A percentile compares a stretch with the other conserved stretches of the same genome.
These are phyloP conservation scores for Cercospora brassicicola DNA, from an alignment of 2,329 filamentous ascomycete species.

Conservation along the genomic window DNA sequence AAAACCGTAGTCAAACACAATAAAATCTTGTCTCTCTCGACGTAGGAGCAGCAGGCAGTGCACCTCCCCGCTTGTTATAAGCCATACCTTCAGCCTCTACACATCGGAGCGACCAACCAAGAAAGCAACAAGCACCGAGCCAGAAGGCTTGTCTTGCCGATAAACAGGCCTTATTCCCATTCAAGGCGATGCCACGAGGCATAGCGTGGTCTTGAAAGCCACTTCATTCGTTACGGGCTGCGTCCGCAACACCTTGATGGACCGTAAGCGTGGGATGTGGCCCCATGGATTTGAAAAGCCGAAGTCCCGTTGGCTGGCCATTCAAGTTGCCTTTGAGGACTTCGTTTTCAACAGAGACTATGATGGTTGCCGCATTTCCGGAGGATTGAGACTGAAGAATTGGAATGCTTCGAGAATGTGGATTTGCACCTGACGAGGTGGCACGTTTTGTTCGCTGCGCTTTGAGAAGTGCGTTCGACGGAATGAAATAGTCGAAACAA, in stretches of 20 bases:
- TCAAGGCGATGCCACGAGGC: slow-evolving; percentile 19
- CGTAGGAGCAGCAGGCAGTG: not conserved
- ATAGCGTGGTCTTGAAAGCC: slow-evolving; percentile 12
- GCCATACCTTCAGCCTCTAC: not conserved
- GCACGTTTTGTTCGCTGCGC: not conserved
- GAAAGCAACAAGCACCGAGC: slow-evolving; percentile 1
- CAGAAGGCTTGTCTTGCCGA: not conserved
- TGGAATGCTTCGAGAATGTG: not conserved
- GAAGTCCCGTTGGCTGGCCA: slow-evolving; percentile 10
- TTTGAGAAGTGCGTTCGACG: not conserved
- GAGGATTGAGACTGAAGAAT: not conserved
- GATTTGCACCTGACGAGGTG: too few species aligned
- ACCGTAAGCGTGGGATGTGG: not conserved
- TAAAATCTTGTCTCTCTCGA: not conserved
- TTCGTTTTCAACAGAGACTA: not conserved
- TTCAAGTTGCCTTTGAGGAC: slow-evolving; percentile 2
- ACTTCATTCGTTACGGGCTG: slow-evolving; percentile 13
- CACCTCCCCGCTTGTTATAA: not conserved
- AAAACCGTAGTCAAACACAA: not conserved
- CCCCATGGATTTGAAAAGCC: not conserved
- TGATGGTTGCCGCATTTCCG: not conserved
- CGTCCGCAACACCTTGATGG: slow-evolving; percentile 29
- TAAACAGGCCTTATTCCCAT: not conserved
- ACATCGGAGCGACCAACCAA: not conserved
- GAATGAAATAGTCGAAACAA: not conserved